Evolutionary conservation across 352 stramenopile genomes (phyloP).

Genomic region (Globisporangium parvum): DNA sequence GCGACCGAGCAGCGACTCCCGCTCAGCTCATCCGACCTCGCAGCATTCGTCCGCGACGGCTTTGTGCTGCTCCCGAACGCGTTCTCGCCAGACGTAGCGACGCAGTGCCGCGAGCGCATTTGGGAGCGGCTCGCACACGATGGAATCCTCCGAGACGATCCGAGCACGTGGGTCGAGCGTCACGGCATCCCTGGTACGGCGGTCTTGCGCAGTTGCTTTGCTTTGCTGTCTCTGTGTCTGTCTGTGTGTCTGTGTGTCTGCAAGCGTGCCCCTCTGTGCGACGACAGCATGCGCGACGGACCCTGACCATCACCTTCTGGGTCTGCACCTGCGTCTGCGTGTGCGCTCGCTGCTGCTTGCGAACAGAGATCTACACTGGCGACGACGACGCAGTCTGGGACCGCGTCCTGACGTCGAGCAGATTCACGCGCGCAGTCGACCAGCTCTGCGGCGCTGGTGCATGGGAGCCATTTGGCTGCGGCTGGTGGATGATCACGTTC

Average conservation of each 20-base stretch:
- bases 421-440: slow-evolving; percentile 46
- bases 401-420: slow-evolving; percentile 31
- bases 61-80: slow-evolving; percentile 58
- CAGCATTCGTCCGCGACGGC: slow-evolving; percentile 55
- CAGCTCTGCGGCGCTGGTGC: slow-evolving; percentile 57
- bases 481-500: slow-evolving; percentile 86
- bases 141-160: slow-evolving; percentile 29
- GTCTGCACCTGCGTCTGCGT: neutral
- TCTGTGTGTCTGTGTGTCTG: neutral
- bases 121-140: slow-evolving; percentile 32
- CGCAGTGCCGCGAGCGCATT: slow-evolving; percentile 38
- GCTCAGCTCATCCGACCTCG: slow-evolving; percentile 26
- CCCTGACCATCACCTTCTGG: too few relatives aligned
- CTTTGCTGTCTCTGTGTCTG: too few relatives aligned
- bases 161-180: slow-evolving; percentile 48
- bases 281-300: too few relatives aligned
- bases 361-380: slow-evolving; percentile 39
- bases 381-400: slow-evolving; percentile 36
- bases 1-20: slow-evolving; percentile 8
- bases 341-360: neutral
- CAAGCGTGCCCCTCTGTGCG: too few relatives aligned
- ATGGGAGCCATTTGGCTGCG: slow-evolving; percentile 69
- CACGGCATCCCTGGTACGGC: slow-evolving; percentile 41
- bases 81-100: slow-evolving; percentile 38
- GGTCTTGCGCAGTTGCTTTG: neutral